Base-by-base conservation (phyloP, 2,329 filamentous ascomycete genomes). In the Knufia fluminis region DNA sequence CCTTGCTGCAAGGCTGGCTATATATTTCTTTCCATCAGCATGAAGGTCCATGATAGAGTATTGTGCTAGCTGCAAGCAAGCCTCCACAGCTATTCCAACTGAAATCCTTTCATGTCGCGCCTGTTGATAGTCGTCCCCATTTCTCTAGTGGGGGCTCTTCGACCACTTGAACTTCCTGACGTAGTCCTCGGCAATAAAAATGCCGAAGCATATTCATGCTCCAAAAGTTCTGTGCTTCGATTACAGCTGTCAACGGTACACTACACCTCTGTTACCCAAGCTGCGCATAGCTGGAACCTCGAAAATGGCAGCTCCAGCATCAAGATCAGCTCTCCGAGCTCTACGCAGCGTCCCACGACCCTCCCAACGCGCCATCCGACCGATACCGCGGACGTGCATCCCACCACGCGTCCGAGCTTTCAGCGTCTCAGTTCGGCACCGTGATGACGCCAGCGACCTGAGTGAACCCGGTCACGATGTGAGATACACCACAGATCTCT, bases 401-500 rank as follows among this genome's bases (percentile, higher is more conserved):
- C 32, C 46, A 51, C 24, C 48, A 54, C 10, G 23, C 40, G 14
- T 16, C 46, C 52, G 54, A 45, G 36, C 26, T 32, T 57, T 59
- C 50, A 51, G 46, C 16, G 31, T 23, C 22, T 57, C 56, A 8
- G 12, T 28, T 8, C 42, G 50, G 33, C 51, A 49, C 23, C 44
- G 46, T 31, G 52, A 55, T 20, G 33, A 44, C 9, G 23, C 38
- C 6, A 41, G 22, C 22, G 55, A 55, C 41, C 49, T 44, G 9
- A 43, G 48, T 22, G 57, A 58, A 40, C 51, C 52, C 3, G 36
- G 49, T 12, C 56, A 50, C 48, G 43, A 55, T 41, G 56, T 83
- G 63, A 86, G 85, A 66, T 86, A 85, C 70, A 98, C 92, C 14
- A 80, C 86, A 48, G 86, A 95, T 59, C 85, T 82, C 64, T 81